Base-by-base conservation (phyloP, 805 yeast species). In the Wickerhamiella spandovensis region DNA sequence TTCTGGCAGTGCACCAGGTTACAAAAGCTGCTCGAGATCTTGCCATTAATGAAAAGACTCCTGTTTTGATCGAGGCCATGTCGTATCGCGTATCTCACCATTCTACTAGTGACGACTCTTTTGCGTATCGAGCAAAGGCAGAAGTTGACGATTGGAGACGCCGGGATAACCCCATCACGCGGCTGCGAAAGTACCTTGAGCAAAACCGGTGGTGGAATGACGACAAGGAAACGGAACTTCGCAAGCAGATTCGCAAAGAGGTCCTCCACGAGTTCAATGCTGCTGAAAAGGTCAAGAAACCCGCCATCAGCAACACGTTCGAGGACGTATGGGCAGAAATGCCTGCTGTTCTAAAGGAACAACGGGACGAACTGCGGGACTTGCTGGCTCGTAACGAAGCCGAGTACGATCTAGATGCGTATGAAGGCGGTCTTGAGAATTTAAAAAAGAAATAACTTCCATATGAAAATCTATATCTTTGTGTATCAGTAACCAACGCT, bases 41-140 rank as follows among this genome's bases (percentile, higher is more conserved):
- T 32, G 66, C 64, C 10, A 50, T 63, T 22, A 28, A 44, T 10
- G 48, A 58, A 17, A 56, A 58, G 50, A 45, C 51, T 39, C 67
- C 67, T 2, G 58, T 64, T 15, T 57, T 64, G 28, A 61, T 64
- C 32, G 68, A 64, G 52, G 64, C 65, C 51, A 64, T 64, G 68
- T 61, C 67, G 7, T 64, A 64, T 53, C 57, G 68, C 20, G 65
- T 63, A 8, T 61, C 66, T 1, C 68, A 64, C 50, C 68, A 64
- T 52, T 64, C 68, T 8, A 64, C 68, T 5, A 56, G 63, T 6
- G 68, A 64, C 46, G 68, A 64, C 54, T 62, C 67, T 35, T 64
- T 61, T 53, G 67, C 68, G 2, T 64, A 64, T 50, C 56, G 68
- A 18, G 60, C 65, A 15, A 50, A 56, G 48, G 48, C 54, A 12